Evolutionary conservation across 305 asterid genomes (phyloP), one percentile per base, ranked within the genome.

Genomic region (Coffea humblotiana): DNA sequence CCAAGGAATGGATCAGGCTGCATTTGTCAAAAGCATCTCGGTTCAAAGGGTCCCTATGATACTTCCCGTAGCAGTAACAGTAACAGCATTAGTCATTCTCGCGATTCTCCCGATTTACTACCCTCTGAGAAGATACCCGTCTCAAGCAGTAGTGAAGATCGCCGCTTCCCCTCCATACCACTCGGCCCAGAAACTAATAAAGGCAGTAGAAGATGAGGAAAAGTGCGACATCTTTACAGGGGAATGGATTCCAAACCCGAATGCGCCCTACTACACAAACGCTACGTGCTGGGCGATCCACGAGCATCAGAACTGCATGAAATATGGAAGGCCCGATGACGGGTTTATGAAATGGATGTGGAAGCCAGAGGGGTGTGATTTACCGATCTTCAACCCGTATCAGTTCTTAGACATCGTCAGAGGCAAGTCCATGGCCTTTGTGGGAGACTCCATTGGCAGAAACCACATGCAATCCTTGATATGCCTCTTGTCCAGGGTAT

Each of bases 391-490:
- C 75, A 90, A 91, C 14, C 93, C 98, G 10, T 0, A 5, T 18
- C 79, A 76, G 82, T 93, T 92, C 71, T n/a, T 93, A 85, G 92
- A 90, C 45, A 79, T 92, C 76, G 86, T 92, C 16, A 88, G 87
- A 70, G 97, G 97, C 2, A 93, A 90, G 78, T 91, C 96, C 2
- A 70, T 92, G 68, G 94, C 91, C 2, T 92, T 93, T 79, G 93
- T 93, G 29, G 98, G 97, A 35, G 98, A 93, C 74, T 91, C 98
- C 0, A 89, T 93, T 14, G 97, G 92, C 8, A 91, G 97, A 71
- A 93, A 93, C 81, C 97, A 93, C 63, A 89, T 93, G 94, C 97
- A 93, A 72, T 93, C 98, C 7, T 64, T 92, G 72, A 84, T 92
- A 66, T 93, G 98, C 88, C 93, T 91, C 78, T 83, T 92, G 81